Conservation (phyloP, 805 yeast genomes). For the Komagataella phaffii region DNA sequence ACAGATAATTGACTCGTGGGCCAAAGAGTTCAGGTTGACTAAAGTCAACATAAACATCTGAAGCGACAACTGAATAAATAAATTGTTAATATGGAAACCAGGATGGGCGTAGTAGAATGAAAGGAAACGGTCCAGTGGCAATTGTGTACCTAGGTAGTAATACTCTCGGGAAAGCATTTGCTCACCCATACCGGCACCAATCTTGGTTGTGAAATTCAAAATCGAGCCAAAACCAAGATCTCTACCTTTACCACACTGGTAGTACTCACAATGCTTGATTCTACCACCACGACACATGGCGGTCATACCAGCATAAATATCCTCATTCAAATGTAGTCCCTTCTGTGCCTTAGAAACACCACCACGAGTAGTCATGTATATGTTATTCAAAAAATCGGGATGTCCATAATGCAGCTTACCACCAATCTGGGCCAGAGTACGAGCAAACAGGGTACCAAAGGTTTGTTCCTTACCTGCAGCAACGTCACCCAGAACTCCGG, state of each 20-base stretch:
- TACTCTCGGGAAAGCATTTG: conserved; percentile 79
- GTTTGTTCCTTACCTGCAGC: conserved; percentile 90
- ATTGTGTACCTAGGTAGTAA: conserved; percentile 67
- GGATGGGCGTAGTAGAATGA: conserved; percentile 81
- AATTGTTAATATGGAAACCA: conserved; percentile 75
- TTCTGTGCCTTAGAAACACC: conserved; percentile 82
- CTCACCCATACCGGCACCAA: conserved; percentile 92
- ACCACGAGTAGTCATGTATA: conserved; percentile 76
- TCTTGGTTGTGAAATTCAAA: conserved; percentile 74
- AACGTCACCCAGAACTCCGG: conserved; percentile 78
- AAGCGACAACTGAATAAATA: conserved; percentile 64
- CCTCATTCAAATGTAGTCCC: conserved; percentile 78
- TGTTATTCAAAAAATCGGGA: conserved; percentile 70
- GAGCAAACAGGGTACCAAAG: conserved; percentile 72
- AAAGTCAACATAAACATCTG: conserved; percentile 60
- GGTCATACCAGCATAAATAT: conserved; percentile 82
- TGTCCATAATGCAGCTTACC: conserved; percentile 84
- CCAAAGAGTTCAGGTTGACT: conserved; percentile 59
- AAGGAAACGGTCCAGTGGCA: conserved; percentile 69
- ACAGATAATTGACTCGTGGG: conserved; percentile 62
- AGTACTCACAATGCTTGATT: conserved; percentile 77
- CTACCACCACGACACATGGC: conserved; percentile 77
- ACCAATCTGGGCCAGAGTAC: conserved; percentile 76
- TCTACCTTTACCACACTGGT: conserved; percentile 86
- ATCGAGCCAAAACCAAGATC: conserved; percentile 82